Evolutionary conservation across 108 stramenopile genomes (phyloP).

Genomic region (Nitzschia putrida): DNA sequence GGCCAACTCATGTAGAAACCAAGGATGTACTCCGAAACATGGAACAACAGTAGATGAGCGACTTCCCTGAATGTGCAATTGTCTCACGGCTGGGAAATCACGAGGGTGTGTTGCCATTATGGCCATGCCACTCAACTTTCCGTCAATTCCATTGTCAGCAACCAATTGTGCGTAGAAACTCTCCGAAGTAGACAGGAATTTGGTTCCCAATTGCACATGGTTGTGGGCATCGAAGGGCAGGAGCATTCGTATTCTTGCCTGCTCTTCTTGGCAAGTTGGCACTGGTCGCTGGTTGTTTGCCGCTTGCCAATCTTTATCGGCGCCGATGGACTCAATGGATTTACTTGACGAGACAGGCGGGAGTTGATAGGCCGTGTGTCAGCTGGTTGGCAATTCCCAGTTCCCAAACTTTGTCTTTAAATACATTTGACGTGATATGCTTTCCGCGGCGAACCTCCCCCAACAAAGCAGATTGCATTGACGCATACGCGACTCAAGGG

Average conservation of each 20-base stretch:
- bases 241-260: not conserved
- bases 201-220: conserved; percentile 77
- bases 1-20: conserved; percentile 74
- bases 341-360: too few species aligned
- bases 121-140: conserved; percentile 61
- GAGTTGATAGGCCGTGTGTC: too few species aligned
- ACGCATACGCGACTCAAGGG: too few species aligned
- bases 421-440: too few species aligned
- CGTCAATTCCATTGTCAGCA: not conserved
- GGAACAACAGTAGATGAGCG: conserved; percentile 45
- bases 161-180: not conserved
- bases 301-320: too few species aligned
- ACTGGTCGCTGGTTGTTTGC: too few species aligned
- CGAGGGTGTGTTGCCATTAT: conserved; percentile 88
- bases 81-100: conserved; percentile 58
- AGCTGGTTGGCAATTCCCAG: too few species aligned
- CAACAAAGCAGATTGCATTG: too few species aligned
- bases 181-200: conserved; percentile 6
- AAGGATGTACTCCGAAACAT: conserved; percentile 86
- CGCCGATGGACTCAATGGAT: too few species aligned
- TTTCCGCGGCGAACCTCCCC: too few species aligned
- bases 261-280: too few species aligned
- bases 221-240: conserved; percentile 82
- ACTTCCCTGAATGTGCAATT: conserved; percentile 13
- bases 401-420: too few species aligned